Base-by-base conservation (phyloP, 495 filamentous ascomycete genomes). In the Cercophora scortea region DNA sequence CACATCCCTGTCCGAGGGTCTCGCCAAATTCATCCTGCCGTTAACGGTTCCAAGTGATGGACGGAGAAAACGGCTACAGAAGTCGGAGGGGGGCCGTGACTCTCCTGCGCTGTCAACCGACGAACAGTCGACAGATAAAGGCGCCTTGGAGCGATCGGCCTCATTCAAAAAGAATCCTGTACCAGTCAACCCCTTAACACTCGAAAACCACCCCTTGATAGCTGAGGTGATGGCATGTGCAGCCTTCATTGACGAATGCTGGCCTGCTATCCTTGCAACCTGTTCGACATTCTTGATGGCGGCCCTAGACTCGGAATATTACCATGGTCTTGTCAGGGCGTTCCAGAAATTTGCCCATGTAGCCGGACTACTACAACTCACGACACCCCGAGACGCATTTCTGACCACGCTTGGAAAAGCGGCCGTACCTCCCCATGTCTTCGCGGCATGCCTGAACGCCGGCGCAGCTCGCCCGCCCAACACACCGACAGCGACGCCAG, bases 261-360 rank as follows among this genome's bases (percentile, higher is more conserved):
- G 93, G 93, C 93, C 94, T 19, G 93, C 94, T 44, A 79, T 96
- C 12, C 80, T 98, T 35, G 92, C 93, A 13, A 86, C 90, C 1
- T 96, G 88, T 57, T 96, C 93, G 0, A 96, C 92, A 1, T 97
- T 96, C 67, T 67, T 98, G 19, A 90, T 90, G 64, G 90, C 94
- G 16, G 82, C 90, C 0, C 69, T 98, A 9, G 93, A 97, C 60
- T 84, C 89, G n/a, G 92, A 95, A 40, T 95, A 90, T 54, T 97
- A 95, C 55, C 90, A 95, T 56, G 83, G 83, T 19, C 78, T 98
- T 2, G 90, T 98, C n/a, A 80, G 92, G 45, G 87, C 90, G 0
- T 92, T 97, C 58, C 93, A 98, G 61, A 95, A 95, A 59, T 86
- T 98, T 61, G 86, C 94, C 1, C 93, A 98, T 63, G 93, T 96